Evolutionary conservation across 2,329 filamentous ascomycete species (phyloP), one percentile per base, ranked within the genome.

Genomic region (Pseudogymnoascus sp.): DNA sequence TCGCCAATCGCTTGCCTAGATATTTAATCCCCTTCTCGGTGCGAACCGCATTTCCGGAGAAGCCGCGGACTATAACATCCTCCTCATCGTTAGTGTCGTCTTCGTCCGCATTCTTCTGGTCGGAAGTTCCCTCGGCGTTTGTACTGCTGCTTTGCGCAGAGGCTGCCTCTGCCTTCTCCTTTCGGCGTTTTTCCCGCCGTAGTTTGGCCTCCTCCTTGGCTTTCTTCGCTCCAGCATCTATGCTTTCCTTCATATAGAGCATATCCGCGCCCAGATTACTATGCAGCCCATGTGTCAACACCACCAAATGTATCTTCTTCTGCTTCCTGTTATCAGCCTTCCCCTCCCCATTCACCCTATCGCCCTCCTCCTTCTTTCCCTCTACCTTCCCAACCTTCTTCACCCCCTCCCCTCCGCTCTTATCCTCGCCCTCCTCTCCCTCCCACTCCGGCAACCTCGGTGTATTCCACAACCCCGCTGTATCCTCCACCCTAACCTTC

Each of bases 11-110:
- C 75, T 97, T 97, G 19, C 95, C 95, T 4, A 99, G 83, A 75
- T 96, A 99, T 74, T 97, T 96, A 71, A 99, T 97, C 15, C 95
- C 95, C 67, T 88, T 87, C 76, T 99, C 95, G 1, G 95, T 99
- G 64, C 89, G 88, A 35, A 91, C 91, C 7, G 90, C 91, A 74
- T 97, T 97, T 56, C 91, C 92, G 6, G 88, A 86, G 72, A 93
- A 97, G 1, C 93, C 93, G 67, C 93, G 83, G 2, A 97, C 93
- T 69, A 97, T 87, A 13, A 96, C 88, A 72, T 96, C 85, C 70
- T 95, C 90, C 38, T 93, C 88, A 29, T 91, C 88, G 10, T 90
- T 71, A 4, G 73, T 74, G 3, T 70, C 64, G 5, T 70, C 69
- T 3, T 73, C 69, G 15, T 70, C 66, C 21, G 69, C 65, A 35